These are phyloP conservation scores for Aureobasidium sp. DNA, from an alignment of 2,329 filamentous ascomycete genomes.

Conservation along the genomic window DNA sequence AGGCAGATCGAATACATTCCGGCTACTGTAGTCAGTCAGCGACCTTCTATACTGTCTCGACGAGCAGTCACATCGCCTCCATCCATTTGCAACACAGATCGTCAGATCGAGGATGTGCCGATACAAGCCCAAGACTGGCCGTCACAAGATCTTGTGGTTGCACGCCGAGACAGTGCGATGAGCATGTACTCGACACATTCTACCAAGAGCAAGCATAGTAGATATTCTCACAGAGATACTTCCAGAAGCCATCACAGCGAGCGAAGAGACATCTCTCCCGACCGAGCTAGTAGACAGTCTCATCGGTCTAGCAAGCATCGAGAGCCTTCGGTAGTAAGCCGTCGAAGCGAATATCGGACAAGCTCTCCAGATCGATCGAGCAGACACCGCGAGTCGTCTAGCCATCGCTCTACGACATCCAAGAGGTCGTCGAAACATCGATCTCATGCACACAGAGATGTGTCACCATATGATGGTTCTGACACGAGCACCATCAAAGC, in stretches of 20 bases:
- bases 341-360: neutral
- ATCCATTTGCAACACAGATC: slow-evolving; percentile 22
- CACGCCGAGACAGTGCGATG: slow-evolving; percentile 20
- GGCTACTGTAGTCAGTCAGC: slow-evolving; percentile 22
- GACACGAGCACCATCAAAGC: slow-evolving; percentile 24
- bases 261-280: neutral
- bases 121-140: neutral
- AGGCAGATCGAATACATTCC: slow-evolving; percentile 28
- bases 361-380: neutral
- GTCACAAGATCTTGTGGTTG: slow-evolving; percentile 2
- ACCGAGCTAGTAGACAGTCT: neutral
- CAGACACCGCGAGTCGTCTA: neutral
- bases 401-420: neutral
- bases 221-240: neutral
- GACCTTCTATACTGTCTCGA: slow-evolving; percentile 10
- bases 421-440: neutral
- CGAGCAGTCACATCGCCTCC: slow-evolving; percentile 18
- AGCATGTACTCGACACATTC: slow-evolving; percentile 12
- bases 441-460: neutral
- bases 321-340: neutral
- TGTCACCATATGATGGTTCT: slow-evolving; percentile 16
- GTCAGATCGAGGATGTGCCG: slow-evolving; percentile 1
- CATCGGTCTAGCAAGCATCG: neutral
- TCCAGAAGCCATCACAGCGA: neutral
- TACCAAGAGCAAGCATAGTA: slow-evolving; percentile 16